Evolutionary conservation across 495 filamentous ascomycete genomes (phyloP).

Genomic region (Penicillium malachiteum): DNA sequence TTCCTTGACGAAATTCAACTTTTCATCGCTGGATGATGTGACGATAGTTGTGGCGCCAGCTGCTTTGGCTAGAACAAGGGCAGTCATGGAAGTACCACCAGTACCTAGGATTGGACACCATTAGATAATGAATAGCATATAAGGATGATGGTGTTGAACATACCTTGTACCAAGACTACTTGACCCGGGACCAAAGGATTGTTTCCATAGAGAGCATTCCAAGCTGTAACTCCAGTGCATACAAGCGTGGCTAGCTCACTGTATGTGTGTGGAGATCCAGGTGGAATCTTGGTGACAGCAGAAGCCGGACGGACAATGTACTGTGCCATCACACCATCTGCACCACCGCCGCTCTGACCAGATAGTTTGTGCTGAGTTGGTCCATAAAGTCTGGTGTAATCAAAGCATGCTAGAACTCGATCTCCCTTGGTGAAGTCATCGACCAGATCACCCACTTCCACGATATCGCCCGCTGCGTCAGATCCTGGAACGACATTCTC

Average conservation of each 20-base stretch:
- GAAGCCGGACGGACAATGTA: conserved; percentile 61
- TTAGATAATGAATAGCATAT: not conserved
- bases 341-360: conserved; percentile 56
- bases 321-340: conserved; percentile 65
- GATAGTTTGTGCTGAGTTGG: conserved; percentile 33
- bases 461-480: conserved; percentile 68
- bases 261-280: conserved; percentile 53
- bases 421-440: conserved; percentile 59
- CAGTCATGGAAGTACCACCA: conserved; percentile 33
- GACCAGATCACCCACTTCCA: conserved; percentile 62
- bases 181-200: conserved; percentile 53
- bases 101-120: conserved; percentile 21
- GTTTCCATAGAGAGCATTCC: conserved; percentile 72
- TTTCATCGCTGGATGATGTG: conserved; percentile 30
- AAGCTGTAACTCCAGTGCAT: conserved; percentile 63
- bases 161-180: conserved; percentile 66
- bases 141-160: not conserved
- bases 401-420: conserved; percentile 67
- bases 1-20: conserved; percentile 18
- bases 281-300: conserved; percentile 60
- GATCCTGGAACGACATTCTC: conserved; percentile 61
- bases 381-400: conserved; percentile 62
- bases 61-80: conserved; percentile 25
- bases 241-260: conserved; percentile 56
- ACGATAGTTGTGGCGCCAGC: conserved; percentile 29